These are phyloP conservation scores for Diospyros lotus DNA, from an alignment of 148 eudicot species.

Conservation along the genomic window DNA sequence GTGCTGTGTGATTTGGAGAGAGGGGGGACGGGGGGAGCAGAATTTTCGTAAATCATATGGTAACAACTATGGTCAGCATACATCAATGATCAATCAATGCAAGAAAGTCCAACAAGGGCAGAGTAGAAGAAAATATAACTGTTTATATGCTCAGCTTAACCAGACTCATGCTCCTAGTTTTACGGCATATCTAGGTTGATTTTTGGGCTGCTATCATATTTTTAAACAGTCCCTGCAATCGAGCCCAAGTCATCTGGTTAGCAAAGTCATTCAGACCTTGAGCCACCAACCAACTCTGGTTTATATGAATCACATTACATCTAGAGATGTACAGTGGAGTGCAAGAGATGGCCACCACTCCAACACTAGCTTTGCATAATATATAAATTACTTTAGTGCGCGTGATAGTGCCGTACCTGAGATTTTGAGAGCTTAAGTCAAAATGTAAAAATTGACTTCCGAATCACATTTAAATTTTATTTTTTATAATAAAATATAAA, in stretches of 20 bases:
- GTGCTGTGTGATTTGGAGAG: too few relatives aligned
- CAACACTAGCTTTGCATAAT: background rate
- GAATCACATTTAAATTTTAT: too few relatives aligned
- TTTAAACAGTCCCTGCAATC: slow-evolving; percentile 10
- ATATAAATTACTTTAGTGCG: background rate
- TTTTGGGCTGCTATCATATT: background rate
- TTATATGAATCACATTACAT: background rate
- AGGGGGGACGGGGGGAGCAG: background rate
- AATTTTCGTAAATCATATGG: background rate
- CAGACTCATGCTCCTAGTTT: background rate
- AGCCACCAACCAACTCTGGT: background rate
- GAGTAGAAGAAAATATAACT: background rate
- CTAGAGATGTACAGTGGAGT: background rate
- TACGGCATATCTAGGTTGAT: background rate
- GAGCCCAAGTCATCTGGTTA: background rate
- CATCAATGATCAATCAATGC: background rate
- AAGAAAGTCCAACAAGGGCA: background rate
- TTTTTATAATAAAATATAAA: too few relatives aligned
- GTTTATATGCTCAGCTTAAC: background rate
- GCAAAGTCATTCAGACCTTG: background rate
- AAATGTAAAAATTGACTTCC: too few relatives aligned
- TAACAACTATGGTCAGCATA: background rate
- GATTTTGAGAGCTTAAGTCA: too few relatives aligned
- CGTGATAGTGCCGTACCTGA: too few relatives aligned
- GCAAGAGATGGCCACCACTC: background rate